Base-by-base conservation (phyloP, 169 alveolate genomes). In the Cryptosporidium baileyi region DNA sequence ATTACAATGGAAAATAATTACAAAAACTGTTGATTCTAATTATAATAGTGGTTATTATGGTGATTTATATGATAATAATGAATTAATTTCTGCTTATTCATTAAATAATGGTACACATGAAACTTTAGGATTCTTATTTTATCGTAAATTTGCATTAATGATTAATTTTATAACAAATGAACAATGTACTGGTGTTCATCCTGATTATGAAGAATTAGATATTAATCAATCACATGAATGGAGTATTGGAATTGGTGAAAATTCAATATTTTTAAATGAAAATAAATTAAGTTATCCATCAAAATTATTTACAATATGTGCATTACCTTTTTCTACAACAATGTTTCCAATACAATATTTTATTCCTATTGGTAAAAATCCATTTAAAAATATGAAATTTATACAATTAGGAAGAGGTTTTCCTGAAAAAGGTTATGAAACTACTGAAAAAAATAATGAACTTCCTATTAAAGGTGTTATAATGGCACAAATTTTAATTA, bases 91-190 rank as follows among this genome's bases (percentile, higher is more conserved):
- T 24, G 85, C 85, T 6, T 74, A 38, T 74, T 24, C 52, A 22
- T 36, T 74, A 7, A 74, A 74, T 57, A 74, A 74, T 24, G 85
- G 85, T 13, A 54, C 67, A 11, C 67, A 74, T 32, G 65, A 74
- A n/a, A 74, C 85, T 7, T n/a, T 74, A 9, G 85, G 74, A 6
- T 54, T 74, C 44, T 19, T 74, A 22, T 74, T 74, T 0, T 74
- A 74, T 38, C 26, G 40, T 8, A 74, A 22, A 6, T 54, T 51
- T 13, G 65, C 60, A 0, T n/a, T 54, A 7, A 26, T 74, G 65
- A 22, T 74, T 3, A 74, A 74, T 38, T 34, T 74, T n/a, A 57
- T 74, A 11, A 74, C 65, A 5, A 19, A 59, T 24, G 74, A 74
- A 24, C 65, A 51, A 22, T 74, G 85, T n/a, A 26, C 61, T 36